Evolutionary conservation across 139 green algal genomes (phyloP).

Genomic region (Tetraselmis chui): DNA sequence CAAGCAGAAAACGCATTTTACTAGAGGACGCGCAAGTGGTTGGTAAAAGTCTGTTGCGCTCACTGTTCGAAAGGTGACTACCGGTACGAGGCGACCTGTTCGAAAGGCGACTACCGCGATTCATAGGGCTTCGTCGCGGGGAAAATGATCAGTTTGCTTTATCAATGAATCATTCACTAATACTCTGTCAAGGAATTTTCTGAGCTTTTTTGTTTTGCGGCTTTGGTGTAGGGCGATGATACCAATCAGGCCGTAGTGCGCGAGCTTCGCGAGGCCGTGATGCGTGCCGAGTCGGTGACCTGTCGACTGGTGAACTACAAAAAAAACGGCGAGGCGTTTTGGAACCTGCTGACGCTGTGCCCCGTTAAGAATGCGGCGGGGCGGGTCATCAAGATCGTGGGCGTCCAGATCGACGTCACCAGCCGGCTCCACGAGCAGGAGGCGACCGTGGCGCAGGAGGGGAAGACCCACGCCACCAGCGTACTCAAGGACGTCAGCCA

Average conservation of each 20-base stretch:
- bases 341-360: constrained; percentile 23
- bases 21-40: too few species aligned
- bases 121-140: too few species aligned
- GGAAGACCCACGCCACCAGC: background rate
- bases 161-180: too few species aligned
- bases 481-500: constrained; percentile 8
- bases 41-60: too few species aligned
- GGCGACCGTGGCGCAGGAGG: constrained; percentile 3
- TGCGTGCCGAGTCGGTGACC: background rate
- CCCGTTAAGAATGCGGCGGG: constrained; percentile 1
- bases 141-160: too few species aligned
- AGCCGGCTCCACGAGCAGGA: constrained; percentile 3
- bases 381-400: constrained; percentile 5
- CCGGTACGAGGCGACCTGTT: too few species aligned
- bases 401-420: constrained; percentile 9
- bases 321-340: constrained; percentile 30
- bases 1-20: too few species aligned
- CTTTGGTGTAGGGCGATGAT: background rate
- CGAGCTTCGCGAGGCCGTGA: background rate
- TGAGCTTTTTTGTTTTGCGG: too few species aligned
- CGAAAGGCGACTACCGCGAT: too few species aligned
- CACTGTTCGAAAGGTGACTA: too few species aligned
- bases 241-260: background rate
- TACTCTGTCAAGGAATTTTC: too few species aligned
- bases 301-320: constrained; percentile 23